These are phyloP conservation scores for Kodamaea ohmeri DNA, from an alignment of 1,139 yeast species.

Conservation along the genomic window DNA sequence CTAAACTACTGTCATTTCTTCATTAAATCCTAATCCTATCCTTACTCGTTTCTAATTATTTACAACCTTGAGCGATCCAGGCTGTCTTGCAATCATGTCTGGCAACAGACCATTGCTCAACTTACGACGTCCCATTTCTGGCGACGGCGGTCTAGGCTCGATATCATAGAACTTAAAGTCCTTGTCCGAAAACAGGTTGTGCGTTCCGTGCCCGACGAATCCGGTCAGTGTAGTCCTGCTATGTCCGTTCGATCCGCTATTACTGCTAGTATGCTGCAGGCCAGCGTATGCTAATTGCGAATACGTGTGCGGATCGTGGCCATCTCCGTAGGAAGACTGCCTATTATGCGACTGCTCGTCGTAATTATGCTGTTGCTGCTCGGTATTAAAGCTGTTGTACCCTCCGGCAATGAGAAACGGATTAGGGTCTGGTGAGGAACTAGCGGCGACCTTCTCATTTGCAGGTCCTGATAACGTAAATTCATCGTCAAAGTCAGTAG, in stretches of 20 bases:
- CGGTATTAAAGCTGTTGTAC: conserved; percentile 18
- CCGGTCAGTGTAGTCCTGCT: conserved; percentile 16
- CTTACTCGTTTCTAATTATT: conserved; percentile 26
- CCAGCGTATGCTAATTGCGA: conserved; percentile 16
- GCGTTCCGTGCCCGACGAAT: conserved; percentile 7
- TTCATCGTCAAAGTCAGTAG: conserved; percentile 38
- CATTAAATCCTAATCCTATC: not conserved
- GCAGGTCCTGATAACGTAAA: conserved; percentile 36
- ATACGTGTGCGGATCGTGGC: conserved; percentile 13
- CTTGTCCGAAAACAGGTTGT: conserved; percentile 21
- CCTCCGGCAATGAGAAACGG: conserved; percentile 25
- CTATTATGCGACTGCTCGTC: conserved; percentile 7
- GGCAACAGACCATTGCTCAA: conserved; percentile 73
- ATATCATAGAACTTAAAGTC: conserved; percentile 16
- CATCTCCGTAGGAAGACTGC: conserved; percentile 5
- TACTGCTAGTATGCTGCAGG: conserved; percentile 12
- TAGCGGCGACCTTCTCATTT: conserved; percentile 18
- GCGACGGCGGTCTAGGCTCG: conserved; percentile 15
- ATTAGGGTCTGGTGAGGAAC: conserved; percentile 18
- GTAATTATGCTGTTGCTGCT: conserved; percentile 12
- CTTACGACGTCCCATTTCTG: conserved; percentile 47
- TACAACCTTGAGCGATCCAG: conserved; percentile 47
- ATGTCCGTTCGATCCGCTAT: conserved; percentile 15
- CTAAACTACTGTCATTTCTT: conserved; percentile 1
- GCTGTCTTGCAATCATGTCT: conserved; percentile 51